Base-by-base conservation (phyloP, 805 yeast genomes). In the Cyberlindnera maclurae region DNA sequence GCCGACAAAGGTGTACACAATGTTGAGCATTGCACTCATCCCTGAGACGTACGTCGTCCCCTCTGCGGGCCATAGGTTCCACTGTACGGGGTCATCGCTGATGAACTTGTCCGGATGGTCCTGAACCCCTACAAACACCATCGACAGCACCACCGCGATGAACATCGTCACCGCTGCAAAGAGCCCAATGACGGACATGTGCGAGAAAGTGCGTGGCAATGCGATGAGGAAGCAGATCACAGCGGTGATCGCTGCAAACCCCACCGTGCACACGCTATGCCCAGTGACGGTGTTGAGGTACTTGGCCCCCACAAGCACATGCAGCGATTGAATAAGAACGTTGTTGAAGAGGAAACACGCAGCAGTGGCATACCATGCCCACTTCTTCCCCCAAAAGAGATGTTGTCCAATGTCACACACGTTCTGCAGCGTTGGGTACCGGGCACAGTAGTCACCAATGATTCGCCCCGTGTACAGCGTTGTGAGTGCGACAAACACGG, bases 1-100 rank as follows among this genome's bases (percentile, higher is more conserved):
- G 4, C 82, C 82, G 16, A 75, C 81, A 58, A 76, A 75, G 1
- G 82, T 75, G 55, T 75, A 76, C 17, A 74, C 75, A 47, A 76
- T 76, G 58, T 76, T 76, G 49, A 76, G 62, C 44, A 70, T 63
- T 0, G 82, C 82, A 29, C 66, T 55, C 80, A 76, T 74, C 2
- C 65, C 79, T 15, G 53, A 49, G 7, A 74, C 79, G 46, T 63
- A 76, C 4, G 71, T 63, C n/a, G 79, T 72, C 1, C 76, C 79
- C 39, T 62, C 41, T 10, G 42, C 65, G 1, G 82, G 78, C 71
- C 76, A 72, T 26, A 72, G 55, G 31, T 58, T 56, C 63, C 67
- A 73, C 4, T 51, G 51, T 12, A 73, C 70, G 1, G 73, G 69
- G 0, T 58, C 54, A 6, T 48, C 50, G 2, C 60, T 63, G 17